Base-by-base conservation (phyloP, 2,329 filamentous ascomycete species). In the Akanthomyces uredinophilus region DNA sequence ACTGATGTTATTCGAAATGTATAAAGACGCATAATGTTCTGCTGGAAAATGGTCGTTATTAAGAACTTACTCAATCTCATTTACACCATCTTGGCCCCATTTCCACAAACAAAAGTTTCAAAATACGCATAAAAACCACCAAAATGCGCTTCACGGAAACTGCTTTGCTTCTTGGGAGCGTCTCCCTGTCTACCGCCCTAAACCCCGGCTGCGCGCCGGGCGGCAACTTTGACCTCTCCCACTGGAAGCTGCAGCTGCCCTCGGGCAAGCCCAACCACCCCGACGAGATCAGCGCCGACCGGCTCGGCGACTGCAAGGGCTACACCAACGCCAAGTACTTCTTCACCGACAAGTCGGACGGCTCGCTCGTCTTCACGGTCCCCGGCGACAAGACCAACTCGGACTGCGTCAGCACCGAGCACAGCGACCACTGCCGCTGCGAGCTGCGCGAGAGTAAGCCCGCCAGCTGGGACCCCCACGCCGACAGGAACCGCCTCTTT, bases 401-500 rank as follows among this genome's bases (percentile, higher is more conserved):
- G 1, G 67, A 66, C 8, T 78, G 75, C 63, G 75, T 77, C 8
- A 77, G 71, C 2, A 78, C 77, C 32, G 32, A 35, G 0, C 64
- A 76, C 68, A 77, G 74, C 66, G 61, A 72, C 51, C 76, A 79
- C 65, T 78, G 77, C 65, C 76, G 75, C 32, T 77, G 74, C 11
- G 77, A 79, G 66, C 68, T 79, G 14, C 75, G 75, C 20, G 77
- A 79, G 68, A 62, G 57, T 18, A 67, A 56, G 35, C 74, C 74
- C 1, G 68, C 55, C 3, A 69, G 64, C 54, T 72, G 75, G 75
- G 67, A 70, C 49, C 73, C 75, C 8, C 71, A 68, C 13, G 66
- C 62, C n/a, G 54, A 62, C 4, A 66, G 64, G n/a, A 77, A 76
- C 64, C 66, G 67, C 3, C 67, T 77, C n/a, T 71, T 64, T 20